Evolutionary conservation across 306 rosid species (phyloP).

Genomic region (Alnus glutinosa): DNA sequence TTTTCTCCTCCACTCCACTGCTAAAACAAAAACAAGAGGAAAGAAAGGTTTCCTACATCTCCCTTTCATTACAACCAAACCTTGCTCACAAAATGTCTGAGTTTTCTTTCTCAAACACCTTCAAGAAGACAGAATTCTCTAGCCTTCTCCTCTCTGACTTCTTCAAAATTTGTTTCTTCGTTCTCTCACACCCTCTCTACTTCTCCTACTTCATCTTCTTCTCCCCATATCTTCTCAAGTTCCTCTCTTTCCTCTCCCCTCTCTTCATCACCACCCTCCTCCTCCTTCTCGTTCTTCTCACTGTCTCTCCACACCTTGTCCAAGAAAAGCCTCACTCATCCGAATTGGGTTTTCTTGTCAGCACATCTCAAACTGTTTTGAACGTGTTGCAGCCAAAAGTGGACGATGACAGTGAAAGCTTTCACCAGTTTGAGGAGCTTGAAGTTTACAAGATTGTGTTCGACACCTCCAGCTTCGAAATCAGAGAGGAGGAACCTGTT

Average conservation of each 20-base stretch:
- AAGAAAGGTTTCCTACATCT: slow-evolving; percentile 28
- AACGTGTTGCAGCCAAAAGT: slow-evolving; percentile 36
- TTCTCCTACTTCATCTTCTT: slow-evolving; percentile 82
- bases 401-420: slow-evolving; percentile 35
- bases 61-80: slow-evolving; percentile 12
- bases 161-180: slow-evolving; percentile 49
- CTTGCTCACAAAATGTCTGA: slow-evolving; percentile 44
- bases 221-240: slow-evolving; percentile 71
- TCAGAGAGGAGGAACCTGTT: slow-evolving; percentile 5
- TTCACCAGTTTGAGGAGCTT: slow-evolving; percentile 55
- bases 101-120: slow-evolving; percentile 47
- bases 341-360: slow-evolving; percentile 42
- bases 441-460: slow-evolving; percentile 81
- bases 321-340: slow-evolving; percentile 29
- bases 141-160: slow-evolving; percentile 42
- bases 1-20: slow-evolving; percentile 22
- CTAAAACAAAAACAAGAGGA: slow-evolving; percentile 31
- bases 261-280: slow-evolving; percentile 73
- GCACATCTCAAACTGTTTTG: slow-evolving; percentile 35
- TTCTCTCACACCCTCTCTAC: slow-evolving; percentile 84
- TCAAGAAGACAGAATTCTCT: slow-evolving; percentile 45
- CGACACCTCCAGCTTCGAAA: slow-evolving; percentile 58
- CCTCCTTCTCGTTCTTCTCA: slow-evolving; percentile 54
- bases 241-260: slow-evolving; percentile 84
- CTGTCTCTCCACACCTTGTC: slow-evolving; percentile 52